Base-by-base conservation (phyloP, 202 grass and related monocot genomes). In the Brachypodium distachyon region DNA sequence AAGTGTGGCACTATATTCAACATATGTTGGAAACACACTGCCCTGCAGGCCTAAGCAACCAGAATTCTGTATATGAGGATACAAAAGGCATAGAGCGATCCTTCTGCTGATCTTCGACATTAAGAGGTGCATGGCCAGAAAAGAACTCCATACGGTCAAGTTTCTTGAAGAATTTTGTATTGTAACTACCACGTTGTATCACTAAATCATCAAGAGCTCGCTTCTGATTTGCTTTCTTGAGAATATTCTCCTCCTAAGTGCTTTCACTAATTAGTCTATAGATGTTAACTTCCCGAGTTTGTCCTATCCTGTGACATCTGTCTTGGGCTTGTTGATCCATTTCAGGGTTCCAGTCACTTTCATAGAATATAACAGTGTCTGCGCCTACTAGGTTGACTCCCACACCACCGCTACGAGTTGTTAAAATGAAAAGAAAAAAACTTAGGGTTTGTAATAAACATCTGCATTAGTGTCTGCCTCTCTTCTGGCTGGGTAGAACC, bases 261-360 rank as follows among this genome's bases (percentile, higher is more conserved):
- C 87, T 90, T 48, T 93, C 87, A 61, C 93, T 93, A 36, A 97
- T 97, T 38, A 97, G 80, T 28, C 93, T 79, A 77, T 97, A 97
- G 74, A 97, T 97, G 64, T 93, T 76, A 61, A 97, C 93, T 72
- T 97, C 93, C 40, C 93, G 88, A 76, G 93, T 97, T 52, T 97
- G 93, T n/a, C 93, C 93, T 79, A 97, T 97, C 70, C 93, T 83
- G 52, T 97, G 93, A 71, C 93, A 97, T 85, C 93, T 90, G 79
- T 97, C 93, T 85, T 97, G 93, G 37, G 93, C 93, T 82, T 97
- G 93, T 85, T 89, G 90, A 73, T 97, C 93, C 93, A 97, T 97
- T 70, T 90, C 90, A 40, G 93, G 93, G 73, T 97, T 97, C 93
- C 93, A 97, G 27, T 97, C 93, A 74, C 93, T 97, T 21, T 97